Percentiles rank a stretch among this genome's conserved stretches.
Conservation (phyloP, 2,329 filamentous ascomycete genomes). For the Remersonia thermophila region DNA sequence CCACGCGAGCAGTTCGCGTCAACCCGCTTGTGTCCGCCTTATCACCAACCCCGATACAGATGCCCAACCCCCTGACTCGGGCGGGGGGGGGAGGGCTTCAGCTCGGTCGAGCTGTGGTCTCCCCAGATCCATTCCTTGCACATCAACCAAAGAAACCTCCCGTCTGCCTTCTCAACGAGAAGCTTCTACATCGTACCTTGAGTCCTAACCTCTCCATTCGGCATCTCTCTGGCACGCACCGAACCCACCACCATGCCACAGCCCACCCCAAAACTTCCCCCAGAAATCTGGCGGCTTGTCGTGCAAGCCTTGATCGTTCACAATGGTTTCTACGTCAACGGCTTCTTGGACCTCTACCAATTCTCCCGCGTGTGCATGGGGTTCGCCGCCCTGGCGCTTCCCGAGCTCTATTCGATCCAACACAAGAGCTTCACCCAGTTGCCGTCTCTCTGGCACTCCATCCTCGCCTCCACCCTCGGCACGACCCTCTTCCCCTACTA, state of each 20-base stretch:
- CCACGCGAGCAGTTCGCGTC: too few species aligned
- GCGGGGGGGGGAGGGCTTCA: too few species aligned
- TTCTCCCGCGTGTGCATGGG: conserved; percentile 43
- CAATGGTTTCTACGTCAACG: too few species aligned
- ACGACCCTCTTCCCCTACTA: conserved; percentile 57
- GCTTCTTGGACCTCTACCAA: conserved; percentile 49
- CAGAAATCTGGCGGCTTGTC: conserved; percentile 49
- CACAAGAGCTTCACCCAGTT: conserved; percentile 23
- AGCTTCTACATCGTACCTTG: too few species aligned
- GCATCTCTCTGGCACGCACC: background rate
- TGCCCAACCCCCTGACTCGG: too few species aligned
- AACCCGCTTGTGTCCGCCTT: too few species aligned
- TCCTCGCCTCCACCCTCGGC: conserved; percentile 52
- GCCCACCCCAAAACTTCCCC: conserved; percentile 27
- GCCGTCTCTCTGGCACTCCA: conserved; percentile 52
- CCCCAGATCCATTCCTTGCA: too few species aligned
- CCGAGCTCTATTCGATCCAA: conserved; percentile 46
- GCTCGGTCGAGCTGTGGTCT: too few species aligned
- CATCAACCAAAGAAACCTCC: too few species aligned
- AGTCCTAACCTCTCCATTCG: too few species aligned
- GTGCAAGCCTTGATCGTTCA: conserved; percentile 47
- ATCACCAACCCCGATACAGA: too few species aligned
- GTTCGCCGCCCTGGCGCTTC: conserved; percentile 46
- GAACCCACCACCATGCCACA: background rate
- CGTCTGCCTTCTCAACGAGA: too few species aligned